Base-by-base conservation (phyloP, 148 eudicot genomes). In the Pharnaceum exiguum region DNA sequence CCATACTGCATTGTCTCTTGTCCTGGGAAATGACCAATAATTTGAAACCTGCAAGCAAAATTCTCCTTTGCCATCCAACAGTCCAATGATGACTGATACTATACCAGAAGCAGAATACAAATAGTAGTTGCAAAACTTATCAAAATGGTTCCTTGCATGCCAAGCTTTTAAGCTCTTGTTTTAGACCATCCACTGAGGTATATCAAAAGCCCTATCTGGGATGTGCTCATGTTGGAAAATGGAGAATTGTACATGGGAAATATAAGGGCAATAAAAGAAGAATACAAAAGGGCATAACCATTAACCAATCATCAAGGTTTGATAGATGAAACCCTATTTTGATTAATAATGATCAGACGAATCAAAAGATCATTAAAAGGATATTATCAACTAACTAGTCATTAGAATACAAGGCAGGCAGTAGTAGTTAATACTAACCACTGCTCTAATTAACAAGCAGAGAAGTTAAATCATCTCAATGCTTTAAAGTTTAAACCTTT, bases 21-120 rank as follows among this genome's bases (percentile, higher is more conserved):
- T n/a, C 37, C 74, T 63, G 69, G 49, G 63, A 63, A 70, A 70
- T 50, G 51, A 63, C 63, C 74, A 63, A 38, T 42, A 43, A 47
- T 61, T 62, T 39, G 49, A 54, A 39, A 17, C 67, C 68, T 70
- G 74, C 74, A 70, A 46, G 19, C n/a, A 57, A 66, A 63, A 49
- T 42, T 59, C 58, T 66, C 35, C 63, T 43, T 57, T 58, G 57
- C 51, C 23, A 65, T 49, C 57, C 26, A 49, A 58, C 45, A n/a
- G n/a, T n/a, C n/a, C n/a, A n/a, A n/a, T n/a, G n/a, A n/a, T n/a
- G n/a, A n/a, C n/a, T n/a, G n/a, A n/a, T n/a, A 55, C 38, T 51
- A 59, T 67, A 59, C 64, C 57, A 48, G 62, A 57, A 69, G 42
- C 64, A 63, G 65, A 64, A 62, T 36, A 46, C 6, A 44, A 11